These are phyloP conservation scores for Hemileccinum impolitum DNA, from an alignment of 768 basidiomycete species.

Conservation along the genomic window DNA sequence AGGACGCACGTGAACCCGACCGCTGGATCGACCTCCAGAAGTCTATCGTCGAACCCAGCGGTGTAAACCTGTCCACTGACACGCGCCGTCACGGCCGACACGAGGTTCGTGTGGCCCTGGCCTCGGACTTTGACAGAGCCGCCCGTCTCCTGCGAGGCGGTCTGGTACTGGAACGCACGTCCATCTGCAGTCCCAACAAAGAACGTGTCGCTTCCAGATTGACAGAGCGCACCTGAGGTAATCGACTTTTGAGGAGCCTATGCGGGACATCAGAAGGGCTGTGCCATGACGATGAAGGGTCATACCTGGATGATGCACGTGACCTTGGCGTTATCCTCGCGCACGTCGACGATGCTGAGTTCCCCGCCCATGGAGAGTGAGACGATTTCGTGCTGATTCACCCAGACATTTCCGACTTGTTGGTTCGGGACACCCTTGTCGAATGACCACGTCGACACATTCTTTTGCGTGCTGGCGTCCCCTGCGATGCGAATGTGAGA, in stretches of 20 bases:
- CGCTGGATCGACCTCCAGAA: conserved; percentile 58
- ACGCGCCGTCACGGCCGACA: conserved; percentile 56
- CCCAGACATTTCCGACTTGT: conserved; percentile 90
- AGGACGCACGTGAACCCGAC: conserved; percentile 28
- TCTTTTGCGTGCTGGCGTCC: conserved; percentile 76
- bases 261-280: background rate
- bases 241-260: conserved; percentile 83
- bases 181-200: conserved; percentile 81
- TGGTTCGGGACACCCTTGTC: conserved; percentile 76
- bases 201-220: conserved; percentile 52
- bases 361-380: conserved; percentile 82
- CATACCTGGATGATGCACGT: conserved; percentile 59
- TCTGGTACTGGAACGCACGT: conserved; percentile 62
- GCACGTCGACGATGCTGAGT: conserved; percentile 78
- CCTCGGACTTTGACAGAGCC: conserved; percentile 50
- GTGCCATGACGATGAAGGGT: background rate
- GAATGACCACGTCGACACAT: conserved; percentile 63
- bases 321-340: conserved; percentile 54
- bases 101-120: conserved; percentile 64
- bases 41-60: conserved; percentile 75
- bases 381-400: conserved; percentile 62
- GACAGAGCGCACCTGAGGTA: conserved; percentile 52
- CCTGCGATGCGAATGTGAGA: conserved; percentile 39
- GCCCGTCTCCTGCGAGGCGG: conserved; percentile 13
- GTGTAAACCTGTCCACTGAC: conserved; percentile 56